phyloP scores from a whole-genome alignment of 2,329 filamentous ascomycete genomes.

The Aureobasidium sp. region DNA sequence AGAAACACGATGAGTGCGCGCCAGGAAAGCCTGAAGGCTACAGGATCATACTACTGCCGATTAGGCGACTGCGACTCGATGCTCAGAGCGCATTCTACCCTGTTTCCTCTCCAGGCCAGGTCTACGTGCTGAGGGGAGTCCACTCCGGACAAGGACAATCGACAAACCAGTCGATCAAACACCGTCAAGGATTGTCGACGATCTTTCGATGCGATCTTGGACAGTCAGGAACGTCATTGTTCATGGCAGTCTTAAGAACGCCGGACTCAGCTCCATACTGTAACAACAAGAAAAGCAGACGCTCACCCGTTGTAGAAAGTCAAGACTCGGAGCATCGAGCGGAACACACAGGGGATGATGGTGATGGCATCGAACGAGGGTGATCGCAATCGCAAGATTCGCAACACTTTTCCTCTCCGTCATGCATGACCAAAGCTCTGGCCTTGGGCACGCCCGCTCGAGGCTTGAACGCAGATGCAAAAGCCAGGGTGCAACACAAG shows the following conservation, averaged over 20 bases:
- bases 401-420: too few species aligned
- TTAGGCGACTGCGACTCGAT: neutral
- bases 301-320: too few species aligned
- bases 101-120: neutral
- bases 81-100: neutral
- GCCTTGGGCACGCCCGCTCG: too few species aligned
- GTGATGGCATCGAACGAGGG: too few species aligned
- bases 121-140: neutral
- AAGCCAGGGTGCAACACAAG: neutral
- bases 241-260: neutral
- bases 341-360: too few species aligned
- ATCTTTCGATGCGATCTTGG: neutral
- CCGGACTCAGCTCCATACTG: too few species aligned
- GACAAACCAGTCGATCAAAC: neutral
- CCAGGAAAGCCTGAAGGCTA: too few species aligned
- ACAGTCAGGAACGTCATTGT: neutral
- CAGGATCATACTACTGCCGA: neutral
- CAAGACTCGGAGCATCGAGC: too few species aligned
- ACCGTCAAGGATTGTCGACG: neutral
- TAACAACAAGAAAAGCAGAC: too few species aligned
- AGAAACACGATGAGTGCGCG: neutral
- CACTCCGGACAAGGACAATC: neutral
- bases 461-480: neutral
- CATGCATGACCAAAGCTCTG: too few species aligned
- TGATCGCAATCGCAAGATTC: too few species aligned